phyloP scores from a whole-genome alignment of 805 yeast genomes.

The Monosporozyma aquatica region DNA sequence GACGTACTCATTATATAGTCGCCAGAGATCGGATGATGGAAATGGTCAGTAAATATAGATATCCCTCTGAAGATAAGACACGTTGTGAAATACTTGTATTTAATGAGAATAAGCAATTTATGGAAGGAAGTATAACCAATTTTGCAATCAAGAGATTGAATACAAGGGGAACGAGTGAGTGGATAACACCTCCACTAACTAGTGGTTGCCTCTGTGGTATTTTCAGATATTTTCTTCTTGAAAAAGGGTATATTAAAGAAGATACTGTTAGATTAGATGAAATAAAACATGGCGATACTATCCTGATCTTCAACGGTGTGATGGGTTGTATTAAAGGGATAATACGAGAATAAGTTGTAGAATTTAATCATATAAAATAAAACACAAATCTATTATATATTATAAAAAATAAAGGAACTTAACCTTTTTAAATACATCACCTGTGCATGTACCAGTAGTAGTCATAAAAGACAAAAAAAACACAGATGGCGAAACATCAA shows the following conservation, averaged over 20 bases:
- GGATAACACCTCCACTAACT: conserved; percentile 75
- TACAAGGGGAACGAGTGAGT: conserved; percentile 25
- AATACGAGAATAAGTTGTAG: conserved; percentile 24
- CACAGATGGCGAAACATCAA: neutral
- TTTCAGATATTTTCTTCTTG: conserved; percentile 54
- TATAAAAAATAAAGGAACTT: neutral
- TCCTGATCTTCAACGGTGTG: conserved; percentile 72
- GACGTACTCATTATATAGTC: conserved; percentile 49
- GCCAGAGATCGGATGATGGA: conserved; percentile 46
- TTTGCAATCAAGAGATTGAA: conserved; percentile 55
- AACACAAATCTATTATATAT: neutral
- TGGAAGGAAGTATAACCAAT: conserved; percentile 80
- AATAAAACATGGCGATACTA: conserved; percentile 55
- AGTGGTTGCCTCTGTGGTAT: conserved; percentile 85
- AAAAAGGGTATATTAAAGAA: conserved; percentile 46
- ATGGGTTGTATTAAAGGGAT: conserved; percentile 66
- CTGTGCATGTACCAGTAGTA: no score
- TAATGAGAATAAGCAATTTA: conserved; percentile 49
- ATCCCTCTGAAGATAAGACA: conserved; percentile 20
- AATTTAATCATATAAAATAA: no score
- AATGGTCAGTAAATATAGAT: conserved; percentile 24
- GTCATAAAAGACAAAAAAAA: neutral
- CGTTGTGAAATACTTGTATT: conserved; percentile 60
- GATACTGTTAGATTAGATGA: conserved; percentile 35
- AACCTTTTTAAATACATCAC: no score